Evolutionary conservation across 169 alveolate genomes (phyloP), one percentile per base, ranked within the genome.

Genomic region (Fabrea salina): DNA sequence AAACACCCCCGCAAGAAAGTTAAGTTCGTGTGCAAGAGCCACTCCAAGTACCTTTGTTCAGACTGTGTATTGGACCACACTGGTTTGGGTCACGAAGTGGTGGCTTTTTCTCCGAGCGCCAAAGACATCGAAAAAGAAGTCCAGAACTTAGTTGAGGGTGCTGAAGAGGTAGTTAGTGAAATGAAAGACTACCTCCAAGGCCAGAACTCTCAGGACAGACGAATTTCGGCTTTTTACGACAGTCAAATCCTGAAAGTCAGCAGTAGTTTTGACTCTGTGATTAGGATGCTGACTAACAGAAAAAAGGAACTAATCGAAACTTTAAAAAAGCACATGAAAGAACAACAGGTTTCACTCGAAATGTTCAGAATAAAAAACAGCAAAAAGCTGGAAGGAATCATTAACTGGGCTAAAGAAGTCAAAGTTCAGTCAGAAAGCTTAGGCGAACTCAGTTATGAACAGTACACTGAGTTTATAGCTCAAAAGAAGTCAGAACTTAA

Each of bases 1-100:
- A 39, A 84, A 22, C 90, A 84, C 40, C 83, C 84, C 11, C 78
- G 66, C 3, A 79, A 80, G 75, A 71, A 64, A 53, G 72, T 84
- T 6, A 84, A 84, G 33, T 84, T 61, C 50, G 19, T 58, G 64
- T 84, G 90, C 51, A 80, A 80, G 67, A 57, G 61, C 33, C 87
- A 84, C 43, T 41, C 54, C 22, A 75, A 79, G 4, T 84, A 68
- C 56, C 44, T 84, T 0, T 84, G 90, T 50, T 59, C 86, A 30
- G 75, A 64, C 25, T 84, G 90, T 41, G 90, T 84, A n/a, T 35
- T 84, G 3, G 41, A 71, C 37, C 90, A 84, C 64, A 80, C 90
- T 1, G 90, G 90, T 0, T 32, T 50, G 0, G 90, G 90, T 6
- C 90, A 84, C 67, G 81, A 72, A 1, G 37, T 84, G 27, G 8